phyloP scores from a whole-genome alignment of 202 grass and related monocot species.

The Musa balbisiana region DNA sequence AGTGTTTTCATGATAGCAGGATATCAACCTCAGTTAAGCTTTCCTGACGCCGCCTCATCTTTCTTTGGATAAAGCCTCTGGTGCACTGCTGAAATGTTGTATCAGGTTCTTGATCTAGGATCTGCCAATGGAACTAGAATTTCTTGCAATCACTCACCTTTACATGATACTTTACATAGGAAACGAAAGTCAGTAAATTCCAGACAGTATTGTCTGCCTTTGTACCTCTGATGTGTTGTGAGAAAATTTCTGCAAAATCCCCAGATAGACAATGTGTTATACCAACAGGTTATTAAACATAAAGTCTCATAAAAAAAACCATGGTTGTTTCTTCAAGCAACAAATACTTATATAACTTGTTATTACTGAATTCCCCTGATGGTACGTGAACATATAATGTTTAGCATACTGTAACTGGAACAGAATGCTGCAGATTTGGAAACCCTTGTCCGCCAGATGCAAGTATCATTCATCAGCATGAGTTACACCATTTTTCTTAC shows the following conservation, averaged over 20 bases:
- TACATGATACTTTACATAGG: constrained; percentile 77
- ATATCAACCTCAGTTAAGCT: constrained; percentile 45
- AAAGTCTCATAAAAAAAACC: too few relatives aligned
- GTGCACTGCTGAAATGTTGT: constrained; percentile 43
- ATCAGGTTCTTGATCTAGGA: constrained; percentile 11
- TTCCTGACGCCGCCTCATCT: constrained; percentile 51
- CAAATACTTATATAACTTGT: too few relatives aligned
- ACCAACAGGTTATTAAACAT: not conserved
- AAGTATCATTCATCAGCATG: not conserved
- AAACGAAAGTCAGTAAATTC: constrained; percentile 75
- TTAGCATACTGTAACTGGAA: not conserved
- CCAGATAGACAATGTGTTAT: not conserved
- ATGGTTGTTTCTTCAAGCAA: too few relatives aligned
- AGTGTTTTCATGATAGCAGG: not conserved
- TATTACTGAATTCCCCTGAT: too few relatives aligned
- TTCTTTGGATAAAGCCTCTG: constrained; percentile 63
- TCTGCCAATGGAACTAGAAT: not conserved
- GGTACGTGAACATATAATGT: not conserved
- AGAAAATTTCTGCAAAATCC: constrained; percentile 41
- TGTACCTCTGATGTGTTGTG: constrained; percentile 44
- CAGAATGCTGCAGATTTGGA: not conserved
- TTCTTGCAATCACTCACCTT: constrained; percentile 34
- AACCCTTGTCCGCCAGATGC: not conserved
- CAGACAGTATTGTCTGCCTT: constrained; percentile 54
- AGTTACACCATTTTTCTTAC: not conserved